These are phyloP conservation scores for Yarrowia sp. DNA, from an alignment of 805 yeast genomes.

Conservation along the genomic window DNA sequence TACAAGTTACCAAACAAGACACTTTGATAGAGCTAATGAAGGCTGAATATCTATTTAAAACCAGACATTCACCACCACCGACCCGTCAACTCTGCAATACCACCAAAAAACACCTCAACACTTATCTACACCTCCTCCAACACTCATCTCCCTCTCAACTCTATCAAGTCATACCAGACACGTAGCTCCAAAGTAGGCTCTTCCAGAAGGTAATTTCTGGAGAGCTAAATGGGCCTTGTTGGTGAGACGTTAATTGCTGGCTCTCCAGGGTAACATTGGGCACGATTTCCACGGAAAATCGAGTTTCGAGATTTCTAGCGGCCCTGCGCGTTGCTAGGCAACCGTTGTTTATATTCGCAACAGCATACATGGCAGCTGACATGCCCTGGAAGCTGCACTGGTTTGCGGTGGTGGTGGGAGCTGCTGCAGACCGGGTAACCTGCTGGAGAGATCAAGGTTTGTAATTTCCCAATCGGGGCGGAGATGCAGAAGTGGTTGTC, in stretches of 20 bases:
- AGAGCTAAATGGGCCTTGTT: no score
- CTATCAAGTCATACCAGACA: not conserved
- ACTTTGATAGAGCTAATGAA: no score
- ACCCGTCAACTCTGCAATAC: no score
- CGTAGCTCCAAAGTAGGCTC: not conserved
- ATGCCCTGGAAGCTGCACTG: not conserved
- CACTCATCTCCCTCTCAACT: not conserved
- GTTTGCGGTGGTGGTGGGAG: conserved; percentile 4
- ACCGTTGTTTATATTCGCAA: not conserved
- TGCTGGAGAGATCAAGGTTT: conserved; percentile 2
- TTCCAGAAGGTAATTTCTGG: conserved; percentile 9
- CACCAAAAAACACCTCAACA: no score
- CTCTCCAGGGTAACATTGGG: no score
- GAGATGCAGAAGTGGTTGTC: not conserved
- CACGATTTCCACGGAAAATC: no score
- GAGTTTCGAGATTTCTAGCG: no score
- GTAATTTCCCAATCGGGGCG: conserved; percentile 1
- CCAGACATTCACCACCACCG: no score
- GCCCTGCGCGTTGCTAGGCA: conserved; percentile 7
- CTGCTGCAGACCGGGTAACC: conserved; percentile 9
- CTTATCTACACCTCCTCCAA: not conserved
- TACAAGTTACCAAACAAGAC: no score
- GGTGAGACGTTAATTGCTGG: no score
- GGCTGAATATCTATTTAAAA: no score
- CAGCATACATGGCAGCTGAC: not conserved